A percentile compares a stretch with the other conserved stretches of the same genome.
Conservation (phyloP, 169 alveolate species). For the Eimeria praecox region DNA sequence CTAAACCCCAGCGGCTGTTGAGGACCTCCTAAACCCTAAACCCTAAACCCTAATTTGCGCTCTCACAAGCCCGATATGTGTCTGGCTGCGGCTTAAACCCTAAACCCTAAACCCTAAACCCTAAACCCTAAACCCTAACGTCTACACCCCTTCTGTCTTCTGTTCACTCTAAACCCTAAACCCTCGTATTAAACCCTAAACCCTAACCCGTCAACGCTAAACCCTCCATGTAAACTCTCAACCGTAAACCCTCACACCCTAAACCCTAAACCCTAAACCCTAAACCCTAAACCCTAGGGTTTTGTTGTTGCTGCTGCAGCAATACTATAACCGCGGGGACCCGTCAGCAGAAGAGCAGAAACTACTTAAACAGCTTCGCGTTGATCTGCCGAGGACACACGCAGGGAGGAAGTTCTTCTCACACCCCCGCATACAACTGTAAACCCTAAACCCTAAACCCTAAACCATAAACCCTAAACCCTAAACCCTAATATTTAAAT, state of each 20-base stretch:
- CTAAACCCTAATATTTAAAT: background rate
- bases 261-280: constrained; percentile 28
- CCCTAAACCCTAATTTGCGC: too few relatives aligned
- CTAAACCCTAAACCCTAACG: constrained; percentile 24
- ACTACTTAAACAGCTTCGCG: constrained; percentile 63
- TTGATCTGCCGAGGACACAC: constrained; percentile 72
- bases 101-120: constrained; percentile 19
- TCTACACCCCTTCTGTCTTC: too few relatives aligned
- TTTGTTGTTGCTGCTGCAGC: background rate
- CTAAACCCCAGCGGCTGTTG: too few relatives aligned
- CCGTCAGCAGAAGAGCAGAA: constrained; percentile 47
- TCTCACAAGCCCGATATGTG: too few relatives aligned
- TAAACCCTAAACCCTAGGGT: constrained; percentile 21
- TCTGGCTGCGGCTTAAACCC: too few relatives aligned
- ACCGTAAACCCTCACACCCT: too few relatives aligned
- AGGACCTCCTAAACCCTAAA: constrained; percentile 24
- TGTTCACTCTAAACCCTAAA: constrained; percentile 25
- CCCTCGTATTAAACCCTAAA: constrained; percentile 14
- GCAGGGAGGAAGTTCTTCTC: constrained; percentile 64
- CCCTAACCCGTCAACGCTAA: constrained; percentile 9
- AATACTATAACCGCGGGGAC: constrained; percentile 35
- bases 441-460: constrained; percentile 24
- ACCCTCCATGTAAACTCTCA: too few relatives aligned
- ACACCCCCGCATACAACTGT: constrained; percentile 70
- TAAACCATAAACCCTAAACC: background rate